Evolutionary conservation across 2,329 filamentous ascomycete genomes (phyloP).

Genomic region (Fusarium napiforme): DNA sequence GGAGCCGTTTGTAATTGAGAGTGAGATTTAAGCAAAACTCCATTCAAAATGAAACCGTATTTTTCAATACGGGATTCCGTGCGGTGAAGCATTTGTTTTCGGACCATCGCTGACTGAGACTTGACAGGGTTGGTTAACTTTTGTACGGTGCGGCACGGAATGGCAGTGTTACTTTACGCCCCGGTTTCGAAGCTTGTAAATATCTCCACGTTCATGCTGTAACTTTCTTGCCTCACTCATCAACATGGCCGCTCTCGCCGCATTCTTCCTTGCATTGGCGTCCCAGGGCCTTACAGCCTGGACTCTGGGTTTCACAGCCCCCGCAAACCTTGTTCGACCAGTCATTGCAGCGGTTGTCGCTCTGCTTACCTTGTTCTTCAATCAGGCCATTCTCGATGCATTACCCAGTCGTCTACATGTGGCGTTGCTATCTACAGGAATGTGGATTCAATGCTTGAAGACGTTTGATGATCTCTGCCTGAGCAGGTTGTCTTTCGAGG

Average conservation of each 20-base stretch:
- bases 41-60: background rate
- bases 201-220: background rate
- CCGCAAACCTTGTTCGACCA: background rate
- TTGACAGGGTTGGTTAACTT: background rate
- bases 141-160: background rate
- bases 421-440: conserved; percentile 28
- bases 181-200: background rate
- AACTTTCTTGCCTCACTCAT: background rate
- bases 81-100: background rate
- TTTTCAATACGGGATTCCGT: background rate
- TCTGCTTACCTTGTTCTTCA: conserved; percentile 24
- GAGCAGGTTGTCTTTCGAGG: conserved; percentile 6
- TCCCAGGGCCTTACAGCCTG: conserved; percentile 17
- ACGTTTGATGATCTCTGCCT: conserved; percentile 30
- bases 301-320: conserved; percentile 12
- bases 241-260: conserved; percentile 8
- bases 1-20: background rate
- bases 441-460: conserved; percentile 38
- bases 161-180: background rate
- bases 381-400: conserved; percentile 2
- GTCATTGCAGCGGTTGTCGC: background rate
- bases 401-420: conserved; percentile 26
- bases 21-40: background rate
- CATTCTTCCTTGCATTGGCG: conserved; percentile 2
- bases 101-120: background rate